Base-by-base conservation (phyloP, 2,329 filamentous ascomycete genomes). In the Pseudomassariella vexata region DNA sequence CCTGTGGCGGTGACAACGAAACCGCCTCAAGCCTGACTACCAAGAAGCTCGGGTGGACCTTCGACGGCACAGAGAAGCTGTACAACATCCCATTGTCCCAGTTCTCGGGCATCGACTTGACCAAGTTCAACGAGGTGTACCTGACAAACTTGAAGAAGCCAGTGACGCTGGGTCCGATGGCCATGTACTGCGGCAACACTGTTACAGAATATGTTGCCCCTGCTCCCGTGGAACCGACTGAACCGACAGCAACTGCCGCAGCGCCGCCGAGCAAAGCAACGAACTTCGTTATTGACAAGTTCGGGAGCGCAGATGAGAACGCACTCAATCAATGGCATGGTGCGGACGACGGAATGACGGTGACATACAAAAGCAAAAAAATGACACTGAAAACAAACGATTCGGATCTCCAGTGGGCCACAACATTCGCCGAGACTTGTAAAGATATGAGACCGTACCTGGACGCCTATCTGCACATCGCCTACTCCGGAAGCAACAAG, bases 321-420 rank as follows among this genome's bases (percentile, higher is more conserved):
- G 66, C 71, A 12, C 64, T 83, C 2, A 71, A 70, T 4, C 68
- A 73, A 51, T 83, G 76, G 70, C 79, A 83, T 49, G 79, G 79
- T 9, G 63, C 65, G 12, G 76, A 79, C 30, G 76, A 82, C 38
- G 64, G 66, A 9, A 66, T 80, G 47, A 59, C 55, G 4, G 52
- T 73, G 18, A 68, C 65, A 9, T 72, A 72, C 43, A 60, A 62
- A 10, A 53, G 55, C 31, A 67, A 65, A 39, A 65, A 61, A 38
- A 57, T 82, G 41, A 71, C 64, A 8, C 65, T 82, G 38, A 65
- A 63, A 38, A 76, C 73, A 7, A 65, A 65, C 20, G 72, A 81
- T 46, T 65, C 76, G 6, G 77, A 81, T 45, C 66, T 77, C 36
- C 66, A 67, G 32, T 81, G 70, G 59, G 73, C 78, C 45, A 76